Base-by-base conservation (phyloP, 345 rosid species). In the Physaria fendleri region DNA sequence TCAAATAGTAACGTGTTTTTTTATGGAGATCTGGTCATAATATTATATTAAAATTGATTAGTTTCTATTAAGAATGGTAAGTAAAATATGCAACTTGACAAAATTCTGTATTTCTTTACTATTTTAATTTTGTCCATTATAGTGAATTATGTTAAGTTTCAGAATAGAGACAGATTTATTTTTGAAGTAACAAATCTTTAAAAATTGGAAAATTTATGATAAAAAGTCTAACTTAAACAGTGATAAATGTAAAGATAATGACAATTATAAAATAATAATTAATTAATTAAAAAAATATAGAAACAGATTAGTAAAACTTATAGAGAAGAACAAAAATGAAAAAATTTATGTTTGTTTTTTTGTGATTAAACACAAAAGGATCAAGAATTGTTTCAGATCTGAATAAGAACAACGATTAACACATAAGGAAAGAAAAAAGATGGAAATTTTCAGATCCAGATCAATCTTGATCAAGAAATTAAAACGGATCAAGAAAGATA, bases 1-100 rank as follows among this genome's bases (percentile, higher is more conserved):
- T 69, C 73, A 68, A 69, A 61, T 12, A 62, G 68, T 69, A 61
- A 69, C 68, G 73, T 69, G 68, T 53, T 69, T 54, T 54, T 43
- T 69, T 53, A 69, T 69, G 62, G 68, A 69, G 68, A 69, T 68
- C 68, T 68, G 67, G 62, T 69, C 62, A 5, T 16, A 32, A 8
- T 4, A 4, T 15, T 30, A 12, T 4, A 16, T 11, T 12, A 17
- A 50, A n/a, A 20, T 47, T 45, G 8, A 46, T 24, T 46, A 16
- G 5, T 20, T 22, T 21, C n/a, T 0, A 9, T 30, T 49, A 29
- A 24, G 2, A 37, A 28, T 62, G 38, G 60, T 55, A 16, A 25
- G 17, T 12, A 56, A 34, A 56, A 34, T 60, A 13, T 16, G 14
- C 46, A 46, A 68, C 62, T 68, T 60, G 56, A 68, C 49, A 13